Conservation (phyloP, 2,329 filamentous ascomycete genomes). For the Arthrobotrys pseudoclavata region DNA sequence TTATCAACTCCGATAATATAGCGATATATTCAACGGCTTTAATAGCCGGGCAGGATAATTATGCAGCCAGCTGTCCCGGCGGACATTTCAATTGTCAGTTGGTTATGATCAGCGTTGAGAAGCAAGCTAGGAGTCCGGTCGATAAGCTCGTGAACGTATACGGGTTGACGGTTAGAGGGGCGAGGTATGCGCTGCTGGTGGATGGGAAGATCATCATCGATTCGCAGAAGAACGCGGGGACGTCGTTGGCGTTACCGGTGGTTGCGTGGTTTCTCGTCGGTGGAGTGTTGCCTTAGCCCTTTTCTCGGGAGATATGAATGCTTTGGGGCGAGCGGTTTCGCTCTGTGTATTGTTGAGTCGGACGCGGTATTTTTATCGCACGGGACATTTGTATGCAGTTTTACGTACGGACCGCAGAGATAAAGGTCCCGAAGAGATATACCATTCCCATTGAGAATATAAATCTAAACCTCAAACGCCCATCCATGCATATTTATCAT, state of each 20-base stretch:
- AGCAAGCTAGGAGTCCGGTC: constrained; percentile 20
- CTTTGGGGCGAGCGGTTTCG: not conserved
- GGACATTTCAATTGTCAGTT: constrained; percentile 37
- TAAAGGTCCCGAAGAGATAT: no score
- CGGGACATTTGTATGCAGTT: not conserved
- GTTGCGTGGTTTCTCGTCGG: constrained; percentile 36
- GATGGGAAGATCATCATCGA: constrained; percentile 37
- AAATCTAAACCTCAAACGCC: constrained; percentile 2
- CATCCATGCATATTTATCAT: not conserved
- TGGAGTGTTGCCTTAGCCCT: constrained; percentile 7
- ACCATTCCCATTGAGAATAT: not conserved
- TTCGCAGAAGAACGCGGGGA: constrained; percentile 40
- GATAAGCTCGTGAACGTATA: constrained; percentile 27
- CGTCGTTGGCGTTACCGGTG: constrained; percentile 24
- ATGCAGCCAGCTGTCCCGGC: constrained; percentile 13
- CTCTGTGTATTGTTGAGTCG: not conserved
- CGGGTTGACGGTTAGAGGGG: constrained; percentile 27
- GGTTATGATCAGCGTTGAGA: constrained; percentile 29
- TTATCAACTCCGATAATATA: constrained; percentile 36
- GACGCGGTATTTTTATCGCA: not conserved
- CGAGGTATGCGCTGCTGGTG: constrained; percentile 26
- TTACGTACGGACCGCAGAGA: no score
- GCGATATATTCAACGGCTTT: constrained; percentile 24
- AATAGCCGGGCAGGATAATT: constrained; percentile 25
- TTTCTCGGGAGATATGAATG: not conserved